A percentile compares a stretch with the other conserved stretches of the same genome.
Evolutionary conservation across 306 rosid species (phyloP).

Genomic region (Inga laurina): DNA sequence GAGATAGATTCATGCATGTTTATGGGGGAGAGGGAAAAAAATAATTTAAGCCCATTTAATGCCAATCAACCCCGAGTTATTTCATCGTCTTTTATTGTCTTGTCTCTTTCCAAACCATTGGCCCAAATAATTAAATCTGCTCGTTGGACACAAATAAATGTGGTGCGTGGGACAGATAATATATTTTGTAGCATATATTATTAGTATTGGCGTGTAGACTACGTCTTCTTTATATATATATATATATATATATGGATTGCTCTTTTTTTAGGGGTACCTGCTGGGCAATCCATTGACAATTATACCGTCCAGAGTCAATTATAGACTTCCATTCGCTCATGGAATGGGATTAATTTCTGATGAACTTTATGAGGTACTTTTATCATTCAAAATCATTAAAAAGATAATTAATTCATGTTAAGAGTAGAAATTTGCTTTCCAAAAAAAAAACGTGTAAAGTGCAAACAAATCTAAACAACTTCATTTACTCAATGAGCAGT

Average conservation of each 20-base stretch:
- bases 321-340: background rate
- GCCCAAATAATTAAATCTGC: too few relatives aligned
- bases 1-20: too few relatives aligned
- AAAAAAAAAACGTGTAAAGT: too few relatives aligned
- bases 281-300: background rate
- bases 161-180: too few relatives aligned
- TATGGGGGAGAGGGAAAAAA: too few relatives aligned
- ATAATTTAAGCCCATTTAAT: too few relatives aligned
- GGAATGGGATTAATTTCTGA: background rate
- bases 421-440: background rate
- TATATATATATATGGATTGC: background rate
- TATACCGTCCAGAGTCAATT: background rate
- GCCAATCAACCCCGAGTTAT: too few relatives aligned
- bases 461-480: background rate
- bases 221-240: too few relatives aligned
- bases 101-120: too few relatives aligned
- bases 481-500: conserved; percentile 36
- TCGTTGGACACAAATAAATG: background rate
- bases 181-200: background rate
- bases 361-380: background rate
- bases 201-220: too few relatives aligned
- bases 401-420: background rate
- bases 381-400: background rate
- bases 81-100: too few relatives aligned
- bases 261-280: conserved; percentile 25